These are phyloP conservation scores for Leishmania tarentolae DNA, from an alignment of 208 protist species.

Conservation along the genomic window DNA sequence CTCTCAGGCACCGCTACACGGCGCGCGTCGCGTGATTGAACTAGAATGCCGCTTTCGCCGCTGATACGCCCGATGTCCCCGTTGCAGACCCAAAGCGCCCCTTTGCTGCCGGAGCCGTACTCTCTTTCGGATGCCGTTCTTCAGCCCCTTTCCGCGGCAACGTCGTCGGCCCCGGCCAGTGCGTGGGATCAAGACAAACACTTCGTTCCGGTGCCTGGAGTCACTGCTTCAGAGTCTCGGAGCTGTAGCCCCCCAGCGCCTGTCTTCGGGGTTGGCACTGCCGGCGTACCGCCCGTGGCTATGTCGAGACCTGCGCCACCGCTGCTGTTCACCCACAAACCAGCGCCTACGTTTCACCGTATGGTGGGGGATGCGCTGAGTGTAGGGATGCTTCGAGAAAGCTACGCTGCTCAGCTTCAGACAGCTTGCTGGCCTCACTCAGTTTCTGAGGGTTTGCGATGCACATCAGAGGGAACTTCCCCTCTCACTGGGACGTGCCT, in stretches of 20 bases:
- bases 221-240: neutral
- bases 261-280: neutral
- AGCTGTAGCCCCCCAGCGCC: neutral
- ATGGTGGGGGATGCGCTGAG: conserved; percentile 5
- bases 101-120: conserved; percentile 22
- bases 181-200: neutral
- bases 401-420: conserved; percentile 4
- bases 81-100: conserved; percentile 32
- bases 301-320: neutral
- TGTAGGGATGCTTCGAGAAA: conserved; percentile 7
- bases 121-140: conserved; percentile 6
- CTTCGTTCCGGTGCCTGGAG: neutral
- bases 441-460: neutral
- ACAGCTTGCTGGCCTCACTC: neutral
- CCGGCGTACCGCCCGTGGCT: neutral
- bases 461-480: neutral
- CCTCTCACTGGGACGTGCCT: neutral
- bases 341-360: conserved; percentile 7
- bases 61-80: conserved; percentile 34
- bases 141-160: neutral
- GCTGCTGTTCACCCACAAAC: neutral
- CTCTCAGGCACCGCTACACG: neutral
- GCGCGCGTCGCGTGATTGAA: neutral
- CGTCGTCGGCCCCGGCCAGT: neutral
- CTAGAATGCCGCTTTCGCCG: conserved; percentile 22